These are phyloP conservation scores for Salix koriyanagi DNA, from an alignment of 345 rosid species.

Conservation along the genomic window DNA sequence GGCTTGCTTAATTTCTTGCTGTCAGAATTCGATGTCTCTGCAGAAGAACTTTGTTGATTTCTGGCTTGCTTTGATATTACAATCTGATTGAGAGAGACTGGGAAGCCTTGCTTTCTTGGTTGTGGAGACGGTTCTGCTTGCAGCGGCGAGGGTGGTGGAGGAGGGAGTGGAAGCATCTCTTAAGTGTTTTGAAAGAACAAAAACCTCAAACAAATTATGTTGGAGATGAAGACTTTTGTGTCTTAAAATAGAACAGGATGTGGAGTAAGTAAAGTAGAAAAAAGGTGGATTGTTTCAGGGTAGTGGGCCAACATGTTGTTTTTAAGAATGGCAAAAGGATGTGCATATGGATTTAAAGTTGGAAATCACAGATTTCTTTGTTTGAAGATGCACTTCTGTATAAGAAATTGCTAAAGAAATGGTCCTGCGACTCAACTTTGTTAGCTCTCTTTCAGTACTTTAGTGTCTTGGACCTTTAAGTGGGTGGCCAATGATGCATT, in stretches of 20 bases:
- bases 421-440: background rate
- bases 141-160: slow-evolving; percentile 15
- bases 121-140: slow-evolving; percentile 20
- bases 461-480: background rate
- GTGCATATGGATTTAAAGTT: slow-evolving; percentile 31
- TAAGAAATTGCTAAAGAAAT: slow-evolving; percentile 2
- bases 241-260: slow-evolving; percentile 28
- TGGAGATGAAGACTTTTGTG: slow-evolving; percentile 17
- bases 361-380: slow-evolving; percentile 17
- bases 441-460: background rate
- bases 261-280: slow-evolving; percentile 29
- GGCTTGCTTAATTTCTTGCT: slow-evolving; percentile 19
- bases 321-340: slow-evolving; percentile 26
- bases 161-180: slow-evolving; percentile 37
- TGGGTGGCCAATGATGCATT: background rate
- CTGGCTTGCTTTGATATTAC: slow-evolving; percentile 40
- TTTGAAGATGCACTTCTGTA: slow-evolving; percentile 22
- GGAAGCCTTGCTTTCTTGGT: slow-evolving; percentile 32
- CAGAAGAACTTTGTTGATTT: slow-evolving; percentile 18
- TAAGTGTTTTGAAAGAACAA: slow-evolving; percentile 8
- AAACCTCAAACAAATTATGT: slow-evolving; percentile 18
- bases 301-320: slow-evolving; percentile 43
- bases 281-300: slow-evolving; percentile 32
- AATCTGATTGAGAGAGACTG: slow-evolving; percentile 35
- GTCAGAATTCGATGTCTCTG: slow-evolving; percentile 10